phyloP scores from a whole-genome alignment of 2,329 filamentous ascomycete species.

The Colletotrichum truncatum region DNA sequence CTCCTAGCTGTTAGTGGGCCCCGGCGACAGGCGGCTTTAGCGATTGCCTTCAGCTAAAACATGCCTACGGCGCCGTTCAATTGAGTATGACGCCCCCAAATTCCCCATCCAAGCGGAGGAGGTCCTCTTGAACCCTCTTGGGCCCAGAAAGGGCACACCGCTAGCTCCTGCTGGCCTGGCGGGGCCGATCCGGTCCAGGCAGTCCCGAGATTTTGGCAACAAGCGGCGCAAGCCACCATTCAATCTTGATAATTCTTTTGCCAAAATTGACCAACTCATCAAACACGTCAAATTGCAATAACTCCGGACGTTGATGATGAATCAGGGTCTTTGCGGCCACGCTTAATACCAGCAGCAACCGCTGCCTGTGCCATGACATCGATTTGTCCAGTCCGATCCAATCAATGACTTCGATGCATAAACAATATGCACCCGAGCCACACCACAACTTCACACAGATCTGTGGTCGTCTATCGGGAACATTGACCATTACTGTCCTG shows the following conservation, averaged over 20 bases:
- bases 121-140: neutral
- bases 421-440: constrained; percentile 10
- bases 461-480: neutral
- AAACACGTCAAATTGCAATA: neutral
- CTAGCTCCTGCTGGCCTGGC: neutral
- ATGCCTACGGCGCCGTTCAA: constrained; percentile 4
- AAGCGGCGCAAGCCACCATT: neutral
- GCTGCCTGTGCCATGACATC: neutral
- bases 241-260: neutral
- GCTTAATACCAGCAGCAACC: neutral
- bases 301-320: neutral
- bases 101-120: constrained; percentile 18
- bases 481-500: neutral
- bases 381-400: constrained; percentile 4
- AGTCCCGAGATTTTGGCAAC: neutral
- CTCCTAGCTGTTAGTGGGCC: neutral
- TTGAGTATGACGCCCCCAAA: constrained; percentile 12
- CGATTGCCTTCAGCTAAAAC: constrained; percentile 13
- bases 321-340: neutral
- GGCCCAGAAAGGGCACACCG: neutral
- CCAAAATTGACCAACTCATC: neutral
- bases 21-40: neutral
- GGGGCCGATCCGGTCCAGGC: constrained; percentile 9
- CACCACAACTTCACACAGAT: neutral
- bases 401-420: constrained; percentile 15